Conservation (phyloP, 495 filamentous ascomycete genomes). For the Aspergillus incahuasiensis region DNA sequence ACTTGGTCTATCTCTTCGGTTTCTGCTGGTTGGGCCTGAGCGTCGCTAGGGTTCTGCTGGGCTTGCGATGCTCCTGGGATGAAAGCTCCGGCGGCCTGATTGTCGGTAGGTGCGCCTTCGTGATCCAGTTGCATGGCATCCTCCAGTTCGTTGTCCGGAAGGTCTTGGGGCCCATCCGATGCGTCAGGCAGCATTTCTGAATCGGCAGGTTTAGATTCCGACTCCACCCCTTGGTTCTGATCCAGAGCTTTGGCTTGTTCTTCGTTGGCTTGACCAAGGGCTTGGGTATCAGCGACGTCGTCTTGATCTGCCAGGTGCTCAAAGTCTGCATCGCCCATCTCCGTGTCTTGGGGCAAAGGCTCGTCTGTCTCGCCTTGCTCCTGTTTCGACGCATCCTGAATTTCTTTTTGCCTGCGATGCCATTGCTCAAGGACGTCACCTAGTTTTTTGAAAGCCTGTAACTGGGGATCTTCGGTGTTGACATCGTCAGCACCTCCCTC, state of each 20-base stretch:
- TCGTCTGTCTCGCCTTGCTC: constrained; percentile 47
- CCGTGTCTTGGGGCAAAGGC: constrained; percentile 50
- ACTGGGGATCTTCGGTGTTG: constrained; percentile 49
- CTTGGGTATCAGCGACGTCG: constrained; percentile 76
- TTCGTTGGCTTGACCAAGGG: constrained; percentile 80
- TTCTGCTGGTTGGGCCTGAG: constrained; percentile 38
- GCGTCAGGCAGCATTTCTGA: constrained; percentile 57
- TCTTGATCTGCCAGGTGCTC: constrained; percentile 86
- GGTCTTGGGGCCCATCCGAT: constrained; percentile 49
- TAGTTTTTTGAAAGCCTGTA: constrained; percentile 78
- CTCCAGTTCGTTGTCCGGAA: constrained; percentile 43
- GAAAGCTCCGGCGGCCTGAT: constrained; percentile 39
- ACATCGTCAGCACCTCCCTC: constrained; percentile 38
- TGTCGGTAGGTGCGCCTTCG: constrained; percentile 31
- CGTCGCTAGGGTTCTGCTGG: constrained; percentile 27
- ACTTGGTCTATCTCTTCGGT: constrained; percentile 65
- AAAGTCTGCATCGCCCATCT: constrained; percentile 72
- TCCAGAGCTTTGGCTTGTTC: constrained; percentile 81
- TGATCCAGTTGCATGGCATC: constrained; percentile 47
- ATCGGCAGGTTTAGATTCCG: constrained; percentile 52
- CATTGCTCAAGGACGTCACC: constrained; percentile 91
- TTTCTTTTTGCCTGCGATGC: constrained; percentile 79
- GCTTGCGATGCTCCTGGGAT: constrained; percentile 36
- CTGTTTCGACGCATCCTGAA: constrained; percentile 62
- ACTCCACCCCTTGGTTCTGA: constrained; percentile 77